Evolutionary conservation across 23 red algal species (phyloP).

Genomic region (Gracilaria caudata): DNA sequence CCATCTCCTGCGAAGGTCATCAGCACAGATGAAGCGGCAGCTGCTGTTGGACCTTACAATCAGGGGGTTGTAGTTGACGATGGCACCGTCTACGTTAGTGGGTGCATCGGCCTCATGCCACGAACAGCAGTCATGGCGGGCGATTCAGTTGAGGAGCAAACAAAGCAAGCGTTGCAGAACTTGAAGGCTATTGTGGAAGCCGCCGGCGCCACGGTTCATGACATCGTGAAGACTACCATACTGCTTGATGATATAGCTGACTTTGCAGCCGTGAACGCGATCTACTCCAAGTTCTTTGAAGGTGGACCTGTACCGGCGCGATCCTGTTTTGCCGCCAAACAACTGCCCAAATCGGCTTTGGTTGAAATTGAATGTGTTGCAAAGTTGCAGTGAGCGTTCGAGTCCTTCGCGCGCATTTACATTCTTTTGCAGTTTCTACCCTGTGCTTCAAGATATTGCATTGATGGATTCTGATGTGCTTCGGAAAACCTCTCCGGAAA

Average conservation of each 20-base stretch:
- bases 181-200: slow-evolving; percentile 82
- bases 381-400: slow-evolving; percentile 3
- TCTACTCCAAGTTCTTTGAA: slow-evolving; percentile 84
- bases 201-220: slow-evolving; percentile 36
- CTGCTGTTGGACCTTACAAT: slow-evolving; percentile 95
- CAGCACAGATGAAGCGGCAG: slow-evolving; percentile 73
- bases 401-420: not conserved
- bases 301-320: slow-evolving; percentile 76
- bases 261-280: slow-evolving; percentile 86
- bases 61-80: slow-evolving; percentile 76
- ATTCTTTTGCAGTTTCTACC: not conserved
- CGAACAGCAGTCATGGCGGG: slow-evolving; percentile 69
- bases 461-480: not conserved
- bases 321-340: slow-evolving; percentile 91
- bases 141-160: slow-evolving; percentile 74
- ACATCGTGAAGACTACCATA: slow-evolving; percentile 90
- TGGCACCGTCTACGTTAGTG: slow-evolving; percentile 92
- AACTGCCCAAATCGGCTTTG: slow-evolving; percentile 86
- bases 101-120: slow-evolving; percentile 93
- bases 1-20: slow-evolving; percentile 69
- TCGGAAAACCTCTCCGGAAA: too few species aligned
- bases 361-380: slow-evolving; percentile 97
- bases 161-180: slow-evolving; percentile 91
- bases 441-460: not conserved
- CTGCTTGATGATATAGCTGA: slow-evolving; percentile 90